Evolutionary conservation across 169 alveolate genomes (phyloP).

Genomic region (Plasmodium relictum): DNA sequence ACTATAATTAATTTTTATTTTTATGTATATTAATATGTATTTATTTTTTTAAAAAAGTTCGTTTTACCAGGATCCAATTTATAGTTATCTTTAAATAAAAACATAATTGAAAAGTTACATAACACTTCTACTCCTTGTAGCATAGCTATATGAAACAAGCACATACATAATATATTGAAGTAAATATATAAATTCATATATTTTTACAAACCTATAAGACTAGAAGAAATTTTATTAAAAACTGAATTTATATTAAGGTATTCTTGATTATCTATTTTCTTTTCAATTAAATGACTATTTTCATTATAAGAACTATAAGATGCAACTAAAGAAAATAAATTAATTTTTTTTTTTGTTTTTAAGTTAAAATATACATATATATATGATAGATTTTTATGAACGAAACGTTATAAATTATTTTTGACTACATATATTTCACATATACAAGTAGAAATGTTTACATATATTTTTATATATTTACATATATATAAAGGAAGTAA

Average conservation of each 20-base stretch:
- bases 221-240: slow-evolving; percentile 51
- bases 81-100: slow-evolving; percentile 89
- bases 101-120: slow-evolving; percentile 88
- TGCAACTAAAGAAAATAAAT: slow-evolving; percentile 16
- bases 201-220: slow-evolving; percentile 33
- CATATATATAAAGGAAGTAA: too few species aligned
- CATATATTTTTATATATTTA: neutral
- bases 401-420: too few species aligned
- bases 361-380: too few species aligned
- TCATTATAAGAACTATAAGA: slow-evolving; percentile 45
- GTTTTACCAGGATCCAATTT: slow-evolving; percentile 85
- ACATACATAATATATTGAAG: neutral
- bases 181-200: neutral
- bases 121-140: slow-evolving; percentile 91
- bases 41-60: neutral
- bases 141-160: slow-evolving; percentile 78
- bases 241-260: neutral
- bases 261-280: slow-evolving; percentile 11
- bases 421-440: too few species aligned
- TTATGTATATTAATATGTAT: neutral
- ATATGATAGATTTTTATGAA: too few species aligned
- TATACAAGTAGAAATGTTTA: neutral
- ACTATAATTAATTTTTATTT: slow-evolving; percentile 7
- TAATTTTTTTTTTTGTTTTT: neutral
- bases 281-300: slow-evolving; percentile 35